Base-by-base conservation (phyloP, 2,329 filamentous ascomycete genomes). In the Ophiostoma perfectum region DNA sequence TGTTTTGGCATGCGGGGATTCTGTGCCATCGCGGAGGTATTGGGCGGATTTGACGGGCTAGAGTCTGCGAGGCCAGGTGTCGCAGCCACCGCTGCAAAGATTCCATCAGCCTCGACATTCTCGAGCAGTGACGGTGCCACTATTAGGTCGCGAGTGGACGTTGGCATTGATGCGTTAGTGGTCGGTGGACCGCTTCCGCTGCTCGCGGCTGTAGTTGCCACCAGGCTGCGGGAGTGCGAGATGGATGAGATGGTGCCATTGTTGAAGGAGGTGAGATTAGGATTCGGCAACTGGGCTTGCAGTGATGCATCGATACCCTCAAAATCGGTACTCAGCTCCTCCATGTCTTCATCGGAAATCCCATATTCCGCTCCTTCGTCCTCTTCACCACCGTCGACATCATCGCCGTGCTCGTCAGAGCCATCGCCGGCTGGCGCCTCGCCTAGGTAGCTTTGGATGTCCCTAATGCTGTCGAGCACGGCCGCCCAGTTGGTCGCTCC, bases 401-500 rank as follows among this genome's bases (percentile, higher is more conserved):
- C 63, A 6, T 14, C 49, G 3, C 70, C 70, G 7, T 70, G 69
- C 1, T 68, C 66, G 11, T 58, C 14, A 6, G 18, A 39, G 49
- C 52, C 66, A 39, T 18, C 52, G 5, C 14, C 18, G 41, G 39
- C 60, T 18, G 14, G 55, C 38, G 69, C 49, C 12, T 64, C 68
- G 7, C 71, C 73, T 2, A 81, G 75, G n/a, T 76, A 74, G 36
- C 72, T 75, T 67, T 80, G 78, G 36, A 81, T 79, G 69, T 81
- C 77, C 18, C 74, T 78, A 58, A 81, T 81, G 68, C 78, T 77
- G 52, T 80, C 77, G 4, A 81, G 78, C 38, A 82, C 72, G 0
- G 80, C 76, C 3, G 77, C 74, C 78, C 79, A 82, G 47, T 78
- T 78, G 4, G 80, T 81, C 3, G 76, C 75, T 0, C 78, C 79